phyloP scores from a whole-genome alignment of 345 rosid species.

The Acer yangbiense region DNA sequence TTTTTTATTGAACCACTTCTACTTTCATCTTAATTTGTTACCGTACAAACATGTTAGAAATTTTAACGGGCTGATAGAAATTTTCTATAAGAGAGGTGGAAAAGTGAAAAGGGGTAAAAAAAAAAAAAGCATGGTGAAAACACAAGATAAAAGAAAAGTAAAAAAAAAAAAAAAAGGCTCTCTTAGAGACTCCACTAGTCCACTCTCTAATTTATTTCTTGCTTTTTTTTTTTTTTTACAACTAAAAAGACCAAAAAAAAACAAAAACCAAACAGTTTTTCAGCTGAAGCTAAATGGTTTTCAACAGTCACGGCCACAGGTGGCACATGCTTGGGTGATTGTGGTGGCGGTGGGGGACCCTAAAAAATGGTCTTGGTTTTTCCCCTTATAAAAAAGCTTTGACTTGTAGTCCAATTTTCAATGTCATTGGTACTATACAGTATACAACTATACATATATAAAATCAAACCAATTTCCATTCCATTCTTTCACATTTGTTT shows the following conservation, averaged over 20 bases:
- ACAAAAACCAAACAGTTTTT: not conserved
- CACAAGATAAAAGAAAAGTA: not conserved
- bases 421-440: not conserved
- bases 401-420: constrained; percentile 3
- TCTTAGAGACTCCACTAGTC: too few species aligned
- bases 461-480: too few species aligned
- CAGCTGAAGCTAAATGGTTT: not conserved
- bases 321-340: not conserved
- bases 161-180: not conserved
- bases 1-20: too few species aligned
- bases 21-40: too few species aligned
- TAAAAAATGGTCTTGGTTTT: not conserved
- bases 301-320: constrained; percentile 5
- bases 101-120: not conserved
- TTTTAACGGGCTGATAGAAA: not conserved
- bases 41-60: too few species aligned
- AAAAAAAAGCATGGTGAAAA: not conserved
- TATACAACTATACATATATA: too few species aligned
- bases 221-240: too few species aligned
- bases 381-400: not conserved
- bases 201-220: not conserved
- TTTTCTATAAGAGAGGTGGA: not conserved
- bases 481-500: too few species aligned
- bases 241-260: not conserved
- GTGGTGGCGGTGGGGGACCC: not conserved